phyloP scores from a whole-genome alignment of 129 eudicot genomes.

The Artemisia tridentata region DNA sequence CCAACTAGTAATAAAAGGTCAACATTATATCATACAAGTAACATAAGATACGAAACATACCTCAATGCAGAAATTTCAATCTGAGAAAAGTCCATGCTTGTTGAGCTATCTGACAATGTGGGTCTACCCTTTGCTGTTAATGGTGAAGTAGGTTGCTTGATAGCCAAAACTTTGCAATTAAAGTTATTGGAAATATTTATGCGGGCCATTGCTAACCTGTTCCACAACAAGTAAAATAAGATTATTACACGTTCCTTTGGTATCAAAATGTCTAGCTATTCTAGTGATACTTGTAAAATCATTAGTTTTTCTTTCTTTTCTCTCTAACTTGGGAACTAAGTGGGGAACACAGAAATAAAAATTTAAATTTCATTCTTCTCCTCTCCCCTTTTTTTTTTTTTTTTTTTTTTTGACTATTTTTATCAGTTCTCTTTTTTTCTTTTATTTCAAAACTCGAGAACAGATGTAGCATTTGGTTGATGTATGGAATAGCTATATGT shows the following conservation, averaged over 20 bases:
- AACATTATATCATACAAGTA: background rate
- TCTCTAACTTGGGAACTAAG: no score
- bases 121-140: slow-evolving; percentile 39
- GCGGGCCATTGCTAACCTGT: slow-evolving; percentile 71
- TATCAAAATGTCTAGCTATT: background rate
- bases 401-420: no score
- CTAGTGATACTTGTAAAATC: no score
- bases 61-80: slow-evolving; percentile 72
- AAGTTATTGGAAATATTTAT: slow-evolving; percentile 49
- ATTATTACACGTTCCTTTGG: slow-evolving; percentile 10
- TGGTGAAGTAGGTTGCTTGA: slow-evolving; percentile 70
- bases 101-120: slow-evolving; percentile 49
- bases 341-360: no score
- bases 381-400: no score
- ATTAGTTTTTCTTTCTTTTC: no score
- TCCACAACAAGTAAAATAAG: slow-evolving; percentile 18
- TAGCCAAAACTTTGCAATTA: slow-evolving; percentile 77
- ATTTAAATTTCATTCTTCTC: no score
- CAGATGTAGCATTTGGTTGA: no score
- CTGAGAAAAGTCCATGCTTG: slow-evolving; percentile 87
- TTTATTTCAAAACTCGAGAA: no score
- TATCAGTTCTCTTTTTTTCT: no score
- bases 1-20: background rate
- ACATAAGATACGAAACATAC: slow-evolving; percentile 30
- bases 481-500: no score